Conservation (phyloP, 805 yeast genomes). For the Ogataea kodamae region DNA sequence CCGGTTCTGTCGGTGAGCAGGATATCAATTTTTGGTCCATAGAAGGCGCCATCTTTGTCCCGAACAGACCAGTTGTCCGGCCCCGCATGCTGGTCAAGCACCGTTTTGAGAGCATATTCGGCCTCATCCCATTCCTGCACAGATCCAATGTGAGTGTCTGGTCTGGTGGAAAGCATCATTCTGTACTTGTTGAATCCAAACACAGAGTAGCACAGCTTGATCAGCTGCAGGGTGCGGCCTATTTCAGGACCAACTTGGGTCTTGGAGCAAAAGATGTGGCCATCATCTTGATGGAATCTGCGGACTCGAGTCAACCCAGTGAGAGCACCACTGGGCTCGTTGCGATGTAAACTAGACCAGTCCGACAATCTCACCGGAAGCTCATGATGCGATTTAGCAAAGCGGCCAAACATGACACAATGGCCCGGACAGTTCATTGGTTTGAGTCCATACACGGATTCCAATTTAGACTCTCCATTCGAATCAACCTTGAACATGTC, state of each 20-base stretch:
- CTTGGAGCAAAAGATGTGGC: conserved; percentile 86
- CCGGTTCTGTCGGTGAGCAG: conserved; percentile 74
- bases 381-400: conserved; percentile 79
- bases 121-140: conserved; percentile 79
- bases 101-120: conserved; percentile 59
- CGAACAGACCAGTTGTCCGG: conserved; percentile 60
- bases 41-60: conserved; percentile 95
- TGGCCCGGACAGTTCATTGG: conserved; percentile 78
- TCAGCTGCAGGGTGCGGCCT: conserved; percentile 61
- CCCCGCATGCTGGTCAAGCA: conserved; percentile 51
- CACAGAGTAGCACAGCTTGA: conserved; percentile 68
- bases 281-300: conserved; percentile 96
- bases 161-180: conserved; percentile 80
- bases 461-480: conserved; percentile 36
- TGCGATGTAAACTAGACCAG: conserved; percentile 88
- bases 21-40: conserved; percentile 95
- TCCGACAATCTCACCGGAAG: conserved; percentile 84
- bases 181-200: conserved; percentile 61
- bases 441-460: conserved; percentile 66
- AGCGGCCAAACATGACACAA: conserved; percentile 73
- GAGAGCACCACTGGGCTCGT: conserved; percentile 92
- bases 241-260: conserved; percentile 78
- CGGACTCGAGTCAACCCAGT: conserved; percentile 91
- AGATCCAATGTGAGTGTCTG: conserved; percentile 77
- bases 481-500: conserved; percentile 91